Conservation (phyloP, 495 filamentous ascomycete species). For the Aspergillus nidulans region DNA sequence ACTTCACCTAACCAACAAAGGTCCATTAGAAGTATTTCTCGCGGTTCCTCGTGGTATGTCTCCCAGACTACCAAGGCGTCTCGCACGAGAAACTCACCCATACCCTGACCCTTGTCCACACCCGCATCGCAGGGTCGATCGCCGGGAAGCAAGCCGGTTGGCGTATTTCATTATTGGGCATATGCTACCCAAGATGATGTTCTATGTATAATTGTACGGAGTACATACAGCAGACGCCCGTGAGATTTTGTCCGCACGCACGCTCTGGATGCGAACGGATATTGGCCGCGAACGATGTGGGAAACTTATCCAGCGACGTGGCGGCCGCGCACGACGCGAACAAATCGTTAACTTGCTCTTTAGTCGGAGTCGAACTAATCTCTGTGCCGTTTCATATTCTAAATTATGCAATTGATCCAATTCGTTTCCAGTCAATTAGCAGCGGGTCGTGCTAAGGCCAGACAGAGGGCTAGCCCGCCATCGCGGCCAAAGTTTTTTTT, state of each 20-base stretch:
- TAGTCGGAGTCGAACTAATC: background rate
- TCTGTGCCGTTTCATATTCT: background rate
- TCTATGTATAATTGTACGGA: background rate
- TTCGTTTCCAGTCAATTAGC: background rate
- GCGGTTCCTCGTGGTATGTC: no score
- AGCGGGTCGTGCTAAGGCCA: background rate
- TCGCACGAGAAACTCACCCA: background rate
- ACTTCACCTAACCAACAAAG: no score
- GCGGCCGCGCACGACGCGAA: background rate
- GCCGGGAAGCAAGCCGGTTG: constrained; percentile 10
- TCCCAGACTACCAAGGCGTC: background rate
- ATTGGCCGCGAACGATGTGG: background rate
- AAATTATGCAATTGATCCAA: no score
- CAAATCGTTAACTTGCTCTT: background rate
- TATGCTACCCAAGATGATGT: background rate
- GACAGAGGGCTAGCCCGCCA: background rate
- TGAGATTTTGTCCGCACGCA: background rate
- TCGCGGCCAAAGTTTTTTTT: background rate
- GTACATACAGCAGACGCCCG: background rate
- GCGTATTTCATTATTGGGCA: background rate
- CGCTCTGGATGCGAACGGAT: background rate
- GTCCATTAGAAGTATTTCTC: no score
- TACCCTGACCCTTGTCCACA: background rate
- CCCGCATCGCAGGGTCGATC: constrained; percentile 4
- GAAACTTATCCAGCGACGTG: background rate